Conservation (phyloP, 345 rosid genomes). For the Populus euphratica region DNA sequence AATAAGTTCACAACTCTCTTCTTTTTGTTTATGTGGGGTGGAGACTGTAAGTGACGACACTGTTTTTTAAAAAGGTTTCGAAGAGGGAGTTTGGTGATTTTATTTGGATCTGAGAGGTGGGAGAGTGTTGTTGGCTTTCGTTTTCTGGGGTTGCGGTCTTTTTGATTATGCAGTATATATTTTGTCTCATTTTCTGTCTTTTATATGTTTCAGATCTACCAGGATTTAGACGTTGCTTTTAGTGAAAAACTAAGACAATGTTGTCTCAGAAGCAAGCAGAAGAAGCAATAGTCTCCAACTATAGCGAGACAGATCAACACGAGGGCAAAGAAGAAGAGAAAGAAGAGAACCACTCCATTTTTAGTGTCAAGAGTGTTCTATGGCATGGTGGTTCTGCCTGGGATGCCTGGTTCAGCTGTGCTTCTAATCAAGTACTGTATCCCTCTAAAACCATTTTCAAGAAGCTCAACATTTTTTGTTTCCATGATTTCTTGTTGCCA, state of each 20-base stretch:
- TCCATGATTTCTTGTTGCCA: background rate
- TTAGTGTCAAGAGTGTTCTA: constrained; percentile 57
- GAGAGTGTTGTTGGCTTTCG: constrained; percentile 24
- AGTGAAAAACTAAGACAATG: constrained; percentile 42
- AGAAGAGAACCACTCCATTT: constrained; percentile 41
- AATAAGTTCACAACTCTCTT: background rate
- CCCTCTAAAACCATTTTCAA: background rate
- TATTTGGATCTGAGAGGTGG: constrained; percentile 9
- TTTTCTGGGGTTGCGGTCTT: constrained; percentile 26
- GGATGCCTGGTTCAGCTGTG: constrained; percentile 99
- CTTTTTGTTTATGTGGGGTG: constrained; percentile 18
- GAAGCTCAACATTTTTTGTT: background rate
- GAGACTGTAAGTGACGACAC: background rate
- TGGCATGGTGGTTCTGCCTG: constrained; percentile 99
- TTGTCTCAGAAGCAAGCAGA: constrained; percentile 84
- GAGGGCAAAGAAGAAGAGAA: constrained; percentile 8
- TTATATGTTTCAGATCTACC: constrained; percentile 39
- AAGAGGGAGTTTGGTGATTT: background rate
- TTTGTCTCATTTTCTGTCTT: constrained; percentile 41
- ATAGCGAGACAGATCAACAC: constrained; percentile 44
- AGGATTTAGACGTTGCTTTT: constrained; percentile 27
- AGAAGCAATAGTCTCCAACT: constrained; percentile 73
- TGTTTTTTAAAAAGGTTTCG: background rate
- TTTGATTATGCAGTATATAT: background rate
- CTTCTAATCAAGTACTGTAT: constrained; percentile 80